Conservation (phyloP, 2,329 filamentous ascomycete species). For the Grosmannia serpens region DNA sequence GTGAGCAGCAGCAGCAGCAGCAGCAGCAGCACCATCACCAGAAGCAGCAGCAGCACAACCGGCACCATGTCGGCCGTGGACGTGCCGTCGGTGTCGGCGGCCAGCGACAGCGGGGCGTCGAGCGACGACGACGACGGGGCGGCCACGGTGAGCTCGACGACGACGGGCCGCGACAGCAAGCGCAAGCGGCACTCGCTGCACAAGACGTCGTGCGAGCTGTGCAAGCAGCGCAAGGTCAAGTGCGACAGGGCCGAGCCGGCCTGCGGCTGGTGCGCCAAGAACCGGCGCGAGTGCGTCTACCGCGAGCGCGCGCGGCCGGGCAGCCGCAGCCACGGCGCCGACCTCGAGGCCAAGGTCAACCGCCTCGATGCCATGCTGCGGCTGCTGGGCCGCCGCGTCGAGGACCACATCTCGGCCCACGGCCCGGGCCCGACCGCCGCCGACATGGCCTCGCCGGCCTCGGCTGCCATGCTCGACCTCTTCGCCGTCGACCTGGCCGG, state of each 20-base stretch:
- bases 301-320: constrained; percentile 58
- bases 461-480: neutral
- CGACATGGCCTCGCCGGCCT: constrained; percentile 22
- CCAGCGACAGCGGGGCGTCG: neutral
- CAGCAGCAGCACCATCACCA: neutral
- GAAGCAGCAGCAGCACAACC: neutral
- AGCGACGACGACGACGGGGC: neutral
- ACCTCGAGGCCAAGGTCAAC: constrained; percentile 61
- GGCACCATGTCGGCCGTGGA: neutral
- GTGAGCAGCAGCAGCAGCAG: neutral
- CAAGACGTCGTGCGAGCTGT: constrained; percentile 54
- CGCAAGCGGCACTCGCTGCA: constrained; percentile 23
- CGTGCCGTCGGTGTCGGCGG: constrained; percentile 4
- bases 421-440: neutral
- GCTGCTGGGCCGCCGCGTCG: constrained; percentile 35
- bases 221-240: constrained; percentile 72
- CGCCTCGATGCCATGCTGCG: constrained; percentile 55
- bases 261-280: constrained; percentile 56
- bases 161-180: neutral
- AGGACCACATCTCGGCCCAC: constrained; percentile 8
- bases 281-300: constrained; percentile 52
- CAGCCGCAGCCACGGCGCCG: constrained; percentile 56
- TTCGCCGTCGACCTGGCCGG: neutral
- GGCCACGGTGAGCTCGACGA: neutral
- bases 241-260: constrained; percentile 66